phyloP scores from a whole-genome alignment of 768 basidiomycete genomes.

The Panaeolus papilionaceus region DNA sequence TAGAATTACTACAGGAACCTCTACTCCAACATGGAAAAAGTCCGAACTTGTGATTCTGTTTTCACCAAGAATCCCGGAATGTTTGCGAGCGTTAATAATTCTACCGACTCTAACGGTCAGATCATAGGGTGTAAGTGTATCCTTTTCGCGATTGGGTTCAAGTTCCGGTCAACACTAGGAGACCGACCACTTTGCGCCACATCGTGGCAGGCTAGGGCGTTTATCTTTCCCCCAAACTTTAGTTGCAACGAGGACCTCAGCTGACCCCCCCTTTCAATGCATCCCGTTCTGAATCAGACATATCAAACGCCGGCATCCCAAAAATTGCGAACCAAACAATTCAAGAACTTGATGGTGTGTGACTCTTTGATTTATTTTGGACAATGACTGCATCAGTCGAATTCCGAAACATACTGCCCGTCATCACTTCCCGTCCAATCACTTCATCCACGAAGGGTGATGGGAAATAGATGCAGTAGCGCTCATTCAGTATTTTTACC shows the following conservation, averaged over 20 bases:
- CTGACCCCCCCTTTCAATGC: background rate
- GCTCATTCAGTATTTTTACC: background rate
- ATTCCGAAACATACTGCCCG: background rate
- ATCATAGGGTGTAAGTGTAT: constrained; percentile 29
- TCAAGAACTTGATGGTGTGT: constrained; percentile 31
- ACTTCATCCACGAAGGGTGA: background rate
- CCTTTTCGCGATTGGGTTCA: background rate
- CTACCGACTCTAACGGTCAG: constrained; percentile 30
- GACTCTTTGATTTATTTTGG: background rate
- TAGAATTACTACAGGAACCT: constrained; percentile 20
- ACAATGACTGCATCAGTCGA: background rate
- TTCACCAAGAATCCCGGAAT: constrained; percentile 27
- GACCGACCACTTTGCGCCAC: background rate
- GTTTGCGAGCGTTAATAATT: constrained; percentile 33
- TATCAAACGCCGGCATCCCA: constrained; percentile 32
- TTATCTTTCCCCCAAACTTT: background rate
- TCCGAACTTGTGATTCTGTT: constrained; percentile 31
- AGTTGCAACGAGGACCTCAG: background rate
- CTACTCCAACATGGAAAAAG: constrained; percentile 30
- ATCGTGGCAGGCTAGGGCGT: background rate
- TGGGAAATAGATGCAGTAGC: constrained; percentile 9
- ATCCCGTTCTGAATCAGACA: constrained; percentile 18
- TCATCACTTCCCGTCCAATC: too few relatives aligned
- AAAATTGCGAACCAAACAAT: constrained; percentile 30
- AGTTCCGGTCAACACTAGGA: background rate